These are phyloP conservation scores for Zizania palustris DNA, from an alignment of 202 grass and related monocot species.

Conservation along the genomic window DNA sequence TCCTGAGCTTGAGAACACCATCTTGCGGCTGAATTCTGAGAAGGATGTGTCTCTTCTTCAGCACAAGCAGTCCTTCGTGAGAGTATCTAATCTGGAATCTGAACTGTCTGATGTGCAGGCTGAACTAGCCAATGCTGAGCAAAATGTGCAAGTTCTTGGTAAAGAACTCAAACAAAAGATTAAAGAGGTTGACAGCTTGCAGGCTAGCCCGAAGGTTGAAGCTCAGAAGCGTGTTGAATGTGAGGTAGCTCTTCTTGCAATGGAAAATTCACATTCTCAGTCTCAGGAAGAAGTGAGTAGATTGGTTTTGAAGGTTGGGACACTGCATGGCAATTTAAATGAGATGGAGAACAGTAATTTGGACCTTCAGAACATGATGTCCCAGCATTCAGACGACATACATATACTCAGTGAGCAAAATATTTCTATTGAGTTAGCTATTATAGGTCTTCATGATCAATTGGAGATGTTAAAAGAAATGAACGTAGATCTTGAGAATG, in stretches of 20 bases:
- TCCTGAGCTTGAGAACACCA: conserved; percentile 1
- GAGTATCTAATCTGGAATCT: conserved; percentile 37
- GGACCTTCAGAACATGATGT: conserved; percentile 40
- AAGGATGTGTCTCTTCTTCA: conserved; percentile 18
- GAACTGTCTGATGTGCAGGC: conserved; percentile 36
- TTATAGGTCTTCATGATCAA: conserved; percentile 49
- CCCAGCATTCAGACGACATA: conserved; percentile 47
- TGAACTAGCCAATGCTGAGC: conserved; percentile 50
- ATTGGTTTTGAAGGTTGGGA: conserved; percentile 44
- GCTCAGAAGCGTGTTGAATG: not conserved
- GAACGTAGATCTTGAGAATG: conserved; percentile 47
- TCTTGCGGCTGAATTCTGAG: conserved; percentile 28
- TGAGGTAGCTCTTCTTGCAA: conserved; percentile 23
- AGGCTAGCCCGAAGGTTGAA: conserved; percentile 23
- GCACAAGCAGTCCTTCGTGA: conserved; percentile 36
- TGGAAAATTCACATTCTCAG: conserved; percentile 12
- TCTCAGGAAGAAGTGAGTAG: conserved; percentile 36
- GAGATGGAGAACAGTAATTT: conserved; percentile 54
- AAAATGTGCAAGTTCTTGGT: conserved; percentile 46
- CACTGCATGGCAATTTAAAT: conserved; percentile 40
- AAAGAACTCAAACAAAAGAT: conserved; percentile 32
- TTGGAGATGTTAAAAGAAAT: conserved; percentile 51
- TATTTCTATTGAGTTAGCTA: conserved; percentile 43
- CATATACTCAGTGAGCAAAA: conserved; percentile 50
- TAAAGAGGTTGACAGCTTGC: conserved; percentile 34